Base-by-base conservation (phyloP, 352 stramenopile genomes). In the Globisporangium mamillatum region DNA sequence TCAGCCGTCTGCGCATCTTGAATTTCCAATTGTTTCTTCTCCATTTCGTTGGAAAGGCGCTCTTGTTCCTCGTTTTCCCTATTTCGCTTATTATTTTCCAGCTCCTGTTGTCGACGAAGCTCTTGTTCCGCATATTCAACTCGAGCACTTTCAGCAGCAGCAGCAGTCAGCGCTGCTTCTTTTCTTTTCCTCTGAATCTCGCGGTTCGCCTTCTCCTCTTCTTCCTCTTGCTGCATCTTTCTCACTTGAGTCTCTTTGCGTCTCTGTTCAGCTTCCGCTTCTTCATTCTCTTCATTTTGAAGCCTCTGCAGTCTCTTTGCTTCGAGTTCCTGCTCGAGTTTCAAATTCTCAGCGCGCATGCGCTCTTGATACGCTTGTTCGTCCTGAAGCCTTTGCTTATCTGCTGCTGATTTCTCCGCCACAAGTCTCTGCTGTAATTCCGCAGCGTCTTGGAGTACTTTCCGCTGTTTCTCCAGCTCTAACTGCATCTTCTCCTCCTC, bases 401-500 rank as follows among this genome's bases (percentile, higher is more conserved):
- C 32, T 32, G 32, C 38, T 27, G 41, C 24, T 25, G n/a, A 5
- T 36, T 65, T 24, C 38, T 80, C 58, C 12, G 76, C 56, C 1
- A n/a, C 25, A 44, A 77, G 18, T 32, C 68, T 66, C 63, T 77
- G 53, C 24, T 89, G 73, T 18, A 72, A 16, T 4, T 81, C 72
- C 12, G 57, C 46, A 10, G 74, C 64, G 20, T 79, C 77, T 60
- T 85, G 64, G 9, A 80, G 25, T 2, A 64, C 75, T 55, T 74
- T 72, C 22, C 77, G 73, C 34, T 86, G 73, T n/a, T 66, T 55
- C 3, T 70, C 66, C 6, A 86, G 52, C 20, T 85, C 74, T 12
- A 66, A 63, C 52, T 85, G 79, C 1, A 80, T 22, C 3, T 50
- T 67, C 3, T 65, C 61, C 58, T 89, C 71, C 57, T 81, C 75